Conservation (phyloP, 1,284 basidiomycete genomes). For the Phellinidium pouzarii region DNA sequence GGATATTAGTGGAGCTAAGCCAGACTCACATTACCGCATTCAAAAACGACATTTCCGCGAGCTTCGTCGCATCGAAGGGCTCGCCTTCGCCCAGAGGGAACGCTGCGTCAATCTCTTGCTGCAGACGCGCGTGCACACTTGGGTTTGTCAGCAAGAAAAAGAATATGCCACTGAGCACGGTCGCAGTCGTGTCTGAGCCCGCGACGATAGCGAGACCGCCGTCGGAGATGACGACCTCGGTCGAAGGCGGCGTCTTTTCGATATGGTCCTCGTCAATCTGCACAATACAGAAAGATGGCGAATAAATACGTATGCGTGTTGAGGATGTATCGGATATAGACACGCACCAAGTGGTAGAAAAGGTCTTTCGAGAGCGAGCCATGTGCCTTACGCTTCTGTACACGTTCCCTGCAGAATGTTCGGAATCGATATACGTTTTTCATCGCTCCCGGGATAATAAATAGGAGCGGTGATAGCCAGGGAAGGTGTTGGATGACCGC, state of each 20-base stretch:
- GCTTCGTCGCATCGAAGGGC: constrained; percentile 17
- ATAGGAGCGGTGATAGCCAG: constrained; percentile 2
- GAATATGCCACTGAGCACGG: constrained; percentile 27
- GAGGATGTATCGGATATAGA: background rate
- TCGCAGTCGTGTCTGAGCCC: constrained; percentile 33
- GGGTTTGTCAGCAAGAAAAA: constrained; percentile 31
- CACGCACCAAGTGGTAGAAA: background rate
- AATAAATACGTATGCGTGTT: background rate
- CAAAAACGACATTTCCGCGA: constrained; percentile 28
- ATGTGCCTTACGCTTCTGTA: constrained; percentile 15
- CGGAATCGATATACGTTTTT: constrained; percentile 8
- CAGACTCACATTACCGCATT: constrained; percentile 29
- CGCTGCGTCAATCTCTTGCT: constrained; percentile 26
- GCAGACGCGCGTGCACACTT: constrained; percentile 23
- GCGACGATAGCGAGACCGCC: constrained; percentile 30
- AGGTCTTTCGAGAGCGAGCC: constrained; percentile 31
- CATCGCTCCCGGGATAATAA: constrained; percentile 1
- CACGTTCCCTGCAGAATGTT: background rate
- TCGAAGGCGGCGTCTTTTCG: constrained; percentile 21
- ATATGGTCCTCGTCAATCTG: constrained; percentile 29
- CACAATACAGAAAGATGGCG: constrained; percentile 25
- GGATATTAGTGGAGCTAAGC: background rate
- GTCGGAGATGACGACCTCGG: constrained; percentile 27
- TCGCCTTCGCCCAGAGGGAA: constrained; percentile 20
- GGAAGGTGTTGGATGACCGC: constrained; percentile 15